Conservation (phyloP, 768 basidiomycete species). For the Sporobolomyces phaffii region DNA sequence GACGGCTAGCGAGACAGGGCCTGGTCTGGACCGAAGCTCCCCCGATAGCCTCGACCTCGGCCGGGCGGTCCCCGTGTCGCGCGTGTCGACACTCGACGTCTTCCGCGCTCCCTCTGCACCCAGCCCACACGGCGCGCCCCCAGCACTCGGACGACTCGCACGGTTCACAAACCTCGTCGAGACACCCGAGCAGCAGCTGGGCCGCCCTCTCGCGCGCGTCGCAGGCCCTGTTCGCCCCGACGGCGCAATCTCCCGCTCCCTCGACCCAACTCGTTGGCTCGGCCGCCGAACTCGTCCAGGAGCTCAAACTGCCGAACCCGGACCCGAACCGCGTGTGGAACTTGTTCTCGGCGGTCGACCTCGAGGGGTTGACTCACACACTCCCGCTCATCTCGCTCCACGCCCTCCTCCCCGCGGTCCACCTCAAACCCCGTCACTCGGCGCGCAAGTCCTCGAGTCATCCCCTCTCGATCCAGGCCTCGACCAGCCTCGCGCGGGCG, state of each 20-base stretch:
- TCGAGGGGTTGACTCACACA: constrained; percentile 2
- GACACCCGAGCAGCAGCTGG: constrained; percentile 1
- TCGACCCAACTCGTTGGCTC: not conserved
- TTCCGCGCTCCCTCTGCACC: constrained; percentile 18
- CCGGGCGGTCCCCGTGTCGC: not conserved
- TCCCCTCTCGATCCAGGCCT: constrained; percentile 2
- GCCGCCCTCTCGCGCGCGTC: constrained; percentile 4
- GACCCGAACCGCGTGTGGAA: constrained; percentile 14
- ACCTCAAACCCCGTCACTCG: constrained; percentile 2
- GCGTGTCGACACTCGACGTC: constrained; percentile 10
- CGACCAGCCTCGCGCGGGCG: not conserved
- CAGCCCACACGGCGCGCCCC: not conserved
- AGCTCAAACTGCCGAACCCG: not conserved
- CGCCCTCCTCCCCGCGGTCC: constrained; percentile 27
- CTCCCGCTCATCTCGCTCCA: constrained; percentile 26
- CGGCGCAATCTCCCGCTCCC: not conserved
- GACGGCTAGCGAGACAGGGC: constrained; percentile 20
- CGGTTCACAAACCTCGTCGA: not conserved
- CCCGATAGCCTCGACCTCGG: not conserved
- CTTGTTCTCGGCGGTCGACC: constrained; percentile 25
- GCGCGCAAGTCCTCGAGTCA: not conserved
- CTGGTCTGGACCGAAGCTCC: not conserved
- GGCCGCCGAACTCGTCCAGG: constrained; percentile 12
- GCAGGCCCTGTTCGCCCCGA: constrained; percentile 16
- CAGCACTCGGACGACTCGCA: not conserved